phyloP scores from a whole-genome alignment of 2,329 filamentous ascomycete species.

The Colletotrichum lini region DNA sequence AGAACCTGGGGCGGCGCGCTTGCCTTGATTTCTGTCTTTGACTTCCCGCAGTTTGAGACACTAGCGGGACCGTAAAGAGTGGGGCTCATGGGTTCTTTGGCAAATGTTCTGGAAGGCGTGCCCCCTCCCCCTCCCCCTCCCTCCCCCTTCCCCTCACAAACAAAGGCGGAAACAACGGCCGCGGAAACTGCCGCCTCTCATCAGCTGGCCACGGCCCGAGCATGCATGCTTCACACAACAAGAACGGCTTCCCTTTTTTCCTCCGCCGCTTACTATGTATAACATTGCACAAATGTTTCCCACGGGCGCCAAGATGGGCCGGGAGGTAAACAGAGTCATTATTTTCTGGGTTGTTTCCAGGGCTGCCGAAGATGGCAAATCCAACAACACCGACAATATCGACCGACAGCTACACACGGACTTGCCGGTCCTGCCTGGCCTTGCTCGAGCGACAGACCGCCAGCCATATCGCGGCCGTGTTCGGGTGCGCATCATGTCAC shows the following conservation, averaged over 20 bases:
- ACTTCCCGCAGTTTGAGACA: conserved; percentile 1
- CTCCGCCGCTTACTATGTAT: not conserved
- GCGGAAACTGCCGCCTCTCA: not conserved
- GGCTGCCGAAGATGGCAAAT: too few relatives aligned
- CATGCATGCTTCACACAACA: not conserved
- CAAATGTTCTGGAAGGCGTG: not conserved
- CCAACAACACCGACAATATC: too few relatives aligned
- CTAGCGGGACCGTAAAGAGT: not conserved
- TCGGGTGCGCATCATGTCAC: conserved; percentile 18
- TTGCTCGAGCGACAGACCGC: conserved; percentile 8
- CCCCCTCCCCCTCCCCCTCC: not conserved
- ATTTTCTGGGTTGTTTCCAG: not conserved
- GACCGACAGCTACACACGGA: not conserved
- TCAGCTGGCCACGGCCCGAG: not conserved
- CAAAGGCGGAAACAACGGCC: too few relatives aligned
- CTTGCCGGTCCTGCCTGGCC: not conserved
- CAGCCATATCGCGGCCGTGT: conserved; percentile 7
- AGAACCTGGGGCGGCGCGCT: not conserved
- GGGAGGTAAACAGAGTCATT: not conserved
- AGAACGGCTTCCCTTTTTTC: not conserved
- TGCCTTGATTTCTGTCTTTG: not conserved
- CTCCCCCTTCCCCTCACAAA: too few relatives aligned
- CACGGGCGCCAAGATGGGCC: conserved; percentile 26
- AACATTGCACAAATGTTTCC: not conserved
- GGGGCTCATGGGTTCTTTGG: not conserved